Percentiles rank a stretch among this genome's conserved stretches.
Evolutionary conservation across 805 yeast species (phyloP).

Genomic region (Kodamaea restingae): DNA sequence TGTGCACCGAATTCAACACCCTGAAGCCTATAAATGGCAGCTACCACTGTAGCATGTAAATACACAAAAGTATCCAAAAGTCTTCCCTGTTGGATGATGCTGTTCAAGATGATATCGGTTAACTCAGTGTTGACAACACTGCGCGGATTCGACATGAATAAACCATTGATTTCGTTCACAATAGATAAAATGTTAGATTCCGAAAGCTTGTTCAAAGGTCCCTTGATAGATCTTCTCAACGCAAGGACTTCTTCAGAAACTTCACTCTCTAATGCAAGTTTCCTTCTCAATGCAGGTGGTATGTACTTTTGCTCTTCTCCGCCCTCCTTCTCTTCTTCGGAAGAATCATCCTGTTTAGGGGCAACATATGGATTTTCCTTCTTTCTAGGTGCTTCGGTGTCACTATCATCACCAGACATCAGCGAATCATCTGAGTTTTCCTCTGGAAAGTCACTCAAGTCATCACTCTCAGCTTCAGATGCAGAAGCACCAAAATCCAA

Average conservation of each 20-base stretch:
- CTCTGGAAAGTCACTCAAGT: conserved; percentile 13
- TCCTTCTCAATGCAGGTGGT: conserved; percentile 81
- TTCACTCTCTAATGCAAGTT: conserved; percentile 38
- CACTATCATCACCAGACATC: conserved; percentile 12
- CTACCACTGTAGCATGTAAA: conserved; percentile 71
- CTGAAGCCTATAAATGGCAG: conserved; percentile 69
- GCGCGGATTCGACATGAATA: conserved; percentile 67
- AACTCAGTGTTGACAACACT: conserved; percentile 73
- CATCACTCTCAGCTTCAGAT: conserved; percentile 14
- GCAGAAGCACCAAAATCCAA: conserved; percentile 34
- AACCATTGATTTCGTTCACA: conserved; percentile 59
- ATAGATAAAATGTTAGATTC: conserved; percentile 77
- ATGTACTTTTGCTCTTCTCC: conserved; percentile 49
- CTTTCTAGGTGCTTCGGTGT: conserved; percentile 16
- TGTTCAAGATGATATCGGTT: conserved; percentile 58
- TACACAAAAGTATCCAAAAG: conserved; percentile 75
- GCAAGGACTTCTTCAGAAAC: conserved; percentile 38
- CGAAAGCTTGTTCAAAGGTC: conserved; percentile 82
- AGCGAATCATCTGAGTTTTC: conserved; percentile 15
- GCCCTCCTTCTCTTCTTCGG: conserved; percentile 9
- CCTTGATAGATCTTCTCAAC: conserved; percentile 65
- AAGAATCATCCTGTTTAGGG: conserved; percentile 31
- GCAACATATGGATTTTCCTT: conserved; percentile 77
- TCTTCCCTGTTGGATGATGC: conserved; percentile 58
- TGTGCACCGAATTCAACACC: conserved; percentile 91